Evolutionary conservation across 2,329 filamentous ascomycete genomes (phyloP).

Genomic region (Daldinia eschscholtzii): DNA sequence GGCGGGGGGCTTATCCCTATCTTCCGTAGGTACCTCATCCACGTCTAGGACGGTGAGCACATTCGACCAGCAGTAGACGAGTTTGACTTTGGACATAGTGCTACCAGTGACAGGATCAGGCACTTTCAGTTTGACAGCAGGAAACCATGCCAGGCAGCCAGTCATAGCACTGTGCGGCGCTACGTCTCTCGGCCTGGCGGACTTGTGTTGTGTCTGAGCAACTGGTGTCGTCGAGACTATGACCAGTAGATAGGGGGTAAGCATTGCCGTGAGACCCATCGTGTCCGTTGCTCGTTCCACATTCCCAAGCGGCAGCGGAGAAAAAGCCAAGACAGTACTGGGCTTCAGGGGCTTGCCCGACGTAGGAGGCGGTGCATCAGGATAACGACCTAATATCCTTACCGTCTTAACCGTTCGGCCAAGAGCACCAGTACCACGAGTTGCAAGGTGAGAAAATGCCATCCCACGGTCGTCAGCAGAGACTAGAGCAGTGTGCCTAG

Average conservation of each 20-base stretch:
- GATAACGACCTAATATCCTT: slow-evolving; percentile 91
- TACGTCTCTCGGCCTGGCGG: slow-evolving; percentile 89
- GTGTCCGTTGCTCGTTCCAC: slow-evolving; percentile 88
- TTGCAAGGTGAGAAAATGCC: slow-evolving; percentile 98
- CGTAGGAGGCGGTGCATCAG: slow-evolving; percentile 71
- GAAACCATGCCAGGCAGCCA: slow-evolving; percentile 96
- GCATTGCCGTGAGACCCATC: slow-evolving; percentile 91
- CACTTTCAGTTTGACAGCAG: slow-evolving; percentile 90
- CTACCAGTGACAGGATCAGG: slow-evolving; percentile 75
- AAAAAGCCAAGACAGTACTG: slow-evolving; percentile 93
- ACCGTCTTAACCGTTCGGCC: slow-evolving; percentile 89
- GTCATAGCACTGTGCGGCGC: slow-evolving; percentile 91
- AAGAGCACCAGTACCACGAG: slow-evolving; percentile 87
- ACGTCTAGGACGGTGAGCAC: slow-evolving; percentile 94
- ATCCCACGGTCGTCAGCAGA: slow-evolving; percentile 96
- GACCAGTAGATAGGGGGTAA: slow-evolving; percentile 94
- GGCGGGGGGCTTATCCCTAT: slow-evolving; percentile 81
- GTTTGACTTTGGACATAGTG: slow-evolving; percentile 82
- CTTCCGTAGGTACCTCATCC: slow-evolving; percentile 75
- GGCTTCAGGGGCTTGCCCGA: slow-evolving; percentile 81
- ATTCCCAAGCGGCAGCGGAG: slow-evolving; percentile 92
- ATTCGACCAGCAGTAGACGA: slow-evolving; percentile 99
- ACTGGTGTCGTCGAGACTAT: slow-evolving; percentile 97
- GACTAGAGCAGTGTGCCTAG: slow-evolving; percentile 91
- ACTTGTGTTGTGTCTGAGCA: slow-evolving; percentile 96